Conservation (phyloP, 495 filamentous ascomycete genomes). For the Amorphotheca resinae region DNA sequence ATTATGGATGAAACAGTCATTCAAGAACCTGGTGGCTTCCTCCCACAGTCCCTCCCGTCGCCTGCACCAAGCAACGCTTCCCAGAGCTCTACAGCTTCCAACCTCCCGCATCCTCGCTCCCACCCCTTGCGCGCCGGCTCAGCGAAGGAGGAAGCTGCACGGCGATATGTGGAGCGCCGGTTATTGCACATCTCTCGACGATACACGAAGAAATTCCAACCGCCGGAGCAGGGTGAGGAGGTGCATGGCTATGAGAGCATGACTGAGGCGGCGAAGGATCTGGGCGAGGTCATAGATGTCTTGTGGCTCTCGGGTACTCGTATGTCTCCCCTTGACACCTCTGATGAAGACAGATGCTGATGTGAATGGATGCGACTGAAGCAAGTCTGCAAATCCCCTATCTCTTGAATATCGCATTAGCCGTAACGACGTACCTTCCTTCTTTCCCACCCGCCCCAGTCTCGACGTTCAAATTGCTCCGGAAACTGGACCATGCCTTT, state of each 20-base stretch:
- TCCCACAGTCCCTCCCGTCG: conserved; percentile 12
- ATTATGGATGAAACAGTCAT: conserved; percentile 11
- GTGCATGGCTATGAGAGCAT: conserved; percentile 56
- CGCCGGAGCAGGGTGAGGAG: conserved; percentile 30
- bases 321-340: conserved; percentile 30
- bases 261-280: conserved; percentile 52
- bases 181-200: conserved; percentile 53
- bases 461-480: conserved; percentile 51
- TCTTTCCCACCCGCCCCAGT: conserved; percentile 54
- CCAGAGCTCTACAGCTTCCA: conserved; percentile 6
- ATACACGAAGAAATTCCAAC: conserved; percentile 61
- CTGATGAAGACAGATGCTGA: conserved; percentile 5
- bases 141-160: conserved; percentile 61
- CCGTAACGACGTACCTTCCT: conserved; percentile 50
- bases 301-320: conserved; percentile 76
- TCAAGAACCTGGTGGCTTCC: conserved; percentile 14
- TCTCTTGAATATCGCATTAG: conserved; percentile 60
- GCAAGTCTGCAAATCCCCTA: conserved; percentile 75
- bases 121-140: conserved; percentile 58
- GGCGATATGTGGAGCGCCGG: conserved; percentile 52
- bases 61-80: conserved; percentile 15
- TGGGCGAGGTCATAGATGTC: conserved; percentile 60
- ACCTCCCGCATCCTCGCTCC: conserved; percentile 49
- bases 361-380: conserved; percentile 21
- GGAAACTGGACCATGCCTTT: conserved; percentile 70